Evolutionary conservation across 345 rosid genomes (phyloP), one percentile per base, ranked within the genome.

Genomic region (Populus davidiana): DNA sequence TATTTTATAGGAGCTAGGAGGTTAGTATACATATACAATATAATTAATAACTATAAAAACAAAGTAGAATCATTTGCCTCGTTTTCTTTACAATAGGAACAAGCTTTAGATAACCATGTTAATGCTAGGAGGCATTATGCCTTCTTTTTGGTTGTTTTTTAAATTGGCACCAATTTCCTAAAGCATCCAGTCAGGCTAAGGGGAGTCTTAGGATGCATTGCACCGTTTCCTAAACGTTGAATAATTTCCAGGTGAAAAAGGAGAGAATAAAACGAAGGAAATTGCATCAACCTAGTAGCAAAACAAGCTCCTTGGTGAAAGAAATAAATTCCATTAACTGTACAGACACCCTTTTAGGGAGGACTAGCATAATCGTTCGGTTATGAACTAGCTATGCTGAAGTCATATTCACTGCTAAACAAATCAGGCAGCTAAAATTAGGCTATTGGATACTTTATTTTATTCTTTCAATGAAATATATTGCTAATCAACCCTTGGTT

Each of bases 21-120:
- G 23, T 47, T 35, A 47, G 13, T 74, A 73, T 44, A 29, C 38
- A 72, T 36, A 68, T 61, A 71, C 39, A 80, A 59, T 11, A 35
- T 3, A 56, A 74, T 21, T 52, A 20, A 17, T 13, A 36, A 62
- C 25, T 44, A 68, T 36, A 41, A 64, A 31, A 80, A 63, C 50
- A 17, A 62, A 50, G 63, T 41, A 59, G 38, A 47, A 14, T 27
- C 6, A 5, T 44, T 38, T 74, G 27, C 14, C 17, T 65, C 27
- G 31, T 21, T 52, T 78, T 59, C 39, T 31, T 73, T 61, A 39
- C 29, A 14, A 62, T 4, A 69, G 13, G 4, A 54, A 54, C 54
- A 31, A 52, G 14, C 63, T 66, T 4, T 17, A 76, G 5, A 67
- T 12, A 31, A 59, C 21, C 25, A 56, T 33, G 63, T n/a, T 27